Conservation (phyloP, 306 rosid species). For the Hippophae rhamnoides region DNA sequence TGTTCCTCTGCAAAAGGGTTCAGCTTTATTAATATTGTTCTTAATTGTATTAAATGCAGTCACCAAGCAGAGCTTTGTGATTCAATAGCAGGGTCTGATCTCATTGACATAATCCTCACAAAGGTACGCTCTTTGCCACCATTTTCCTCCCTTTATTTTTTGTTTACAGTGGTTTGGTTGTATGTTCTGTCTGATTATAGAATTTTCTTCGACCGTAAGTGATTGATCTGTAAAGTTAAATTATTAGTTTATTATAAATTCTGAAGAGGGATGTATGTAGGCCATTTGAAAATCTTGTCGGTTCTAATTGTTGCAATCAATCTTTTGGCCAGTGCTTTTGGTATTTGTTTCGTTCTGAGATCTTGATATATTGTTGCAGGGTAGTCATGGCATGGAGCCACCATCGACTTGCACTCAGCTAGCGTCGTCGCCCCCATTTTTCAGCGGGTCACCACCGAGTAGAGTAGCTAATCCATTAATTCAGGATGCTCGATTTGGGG, state of each 20-base stretch:
- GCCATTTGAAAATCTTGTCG: no score
- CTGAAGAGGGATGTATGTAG: no score
- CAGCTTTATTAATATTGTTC: not conserved
- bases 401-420: constrained; percentile 37
- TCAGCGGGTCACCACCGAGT: constrained; percentile 93
- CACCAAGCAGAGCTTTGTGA: constrained; percentile 59
- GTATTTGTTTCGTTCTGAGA: not conserved
- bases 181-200: not conserved
- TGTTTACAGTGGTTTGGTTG: not conserved
- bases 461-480: constrained; percentile 91
- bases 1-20: not conserved
- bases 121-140: constrained; percentile 32
- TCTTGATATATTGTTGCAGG: constrained; percentile 24
- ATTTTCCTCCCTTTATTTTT: not conserved
- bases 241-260: no score
- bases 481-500: constrained; percentile 87
- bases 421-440: constrained; percentile 82
- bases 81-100: constrained; percentile 43
- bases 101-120: constrained; percentile 59
- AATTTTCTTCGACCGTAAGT: no score
- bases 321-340: no score
- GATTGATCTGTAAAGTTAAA: no score
- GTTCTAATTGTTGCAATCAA: not conserved
- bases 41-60: constrained; percentile 31
- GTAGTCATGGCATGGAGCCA: constrained; percentile 52